These are phyloP conservation scores for Ophiostoma piceae DNA, from an alignment of 2,329 filamentous ascomycete species.

Conservation along the genomic window DNA sequence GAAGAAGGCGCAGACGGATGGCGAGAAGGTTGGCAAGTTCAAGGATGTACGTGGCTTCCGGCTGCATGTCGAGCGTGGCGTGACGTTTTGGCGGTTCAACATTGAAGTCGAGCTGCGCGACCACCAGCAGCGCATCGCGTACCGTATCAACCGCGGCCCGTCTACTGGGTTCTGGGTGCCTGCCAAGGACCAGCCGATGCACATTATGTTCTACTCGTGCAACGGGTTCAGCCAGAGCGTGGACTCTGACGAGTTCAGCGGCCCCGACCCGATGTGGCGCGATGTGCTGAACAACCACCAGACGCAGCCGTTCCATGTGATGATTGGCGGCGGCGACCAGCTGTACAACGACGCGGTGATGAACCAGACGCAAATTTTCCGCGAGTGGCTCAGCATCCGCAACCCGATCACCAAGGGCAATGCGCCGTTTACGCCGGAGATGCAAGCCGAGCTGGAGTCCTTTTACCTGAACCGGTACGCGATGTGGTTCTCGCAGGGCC, in stretches of 20 bases:
- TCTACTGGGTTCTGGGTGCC: conserved; percentile 93
- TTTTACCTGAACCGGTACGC: conserved; percentile 87
- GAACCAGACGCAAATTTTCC: conserved; percentile 68
- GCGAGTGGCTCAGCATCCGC: conserved; percentile 76
- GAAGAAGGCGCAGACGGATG: conserved; percentile 57
- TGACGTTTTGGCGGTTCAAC: conserved; percentile 97
- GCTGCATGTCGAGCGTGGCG: conserved; percentile 76
- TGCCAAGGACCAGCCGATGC: conserved; percentile 78
- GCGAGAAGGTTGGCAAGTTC: conserved; percentile 74
- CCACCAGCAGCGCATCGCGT: conserved; percentile 79
- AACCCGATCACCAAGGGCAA: conserved; percentile 75
- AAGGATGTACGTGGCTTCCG: conserved; percentile 78
- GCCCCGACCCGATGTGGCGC: conserved; percentile 93
- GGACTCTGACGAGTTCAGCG: conserved; percentile 74
- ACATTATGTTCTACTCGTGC: conserved; percentile 97
- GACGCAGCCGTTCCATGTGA: conserved; percentile 89
- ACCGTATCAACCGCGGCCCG: conserved; percentile 89
- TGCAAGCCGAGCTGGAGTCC: conserved; percentile 81
- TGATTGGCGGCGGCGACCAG: conserved; percentile 95
- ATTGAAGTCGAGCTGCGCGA: conserved; percentile 81
- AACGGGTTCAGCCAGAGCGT: conserved; percentile 87
- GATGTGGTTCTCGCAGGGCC: conserved; percentile 92
- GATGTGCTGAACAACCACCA: conserved; percentile 93
- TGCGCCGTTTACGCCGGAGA: conserved; percentile 68
- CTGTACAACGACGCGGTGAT: conserved; percentile 90